These are phyloP conservation scores for Cylindrodendrum hubeiense DNA, from an alignment of 2,329 filamentous ascomycete species.

Conservation along the genomic window DNA sequence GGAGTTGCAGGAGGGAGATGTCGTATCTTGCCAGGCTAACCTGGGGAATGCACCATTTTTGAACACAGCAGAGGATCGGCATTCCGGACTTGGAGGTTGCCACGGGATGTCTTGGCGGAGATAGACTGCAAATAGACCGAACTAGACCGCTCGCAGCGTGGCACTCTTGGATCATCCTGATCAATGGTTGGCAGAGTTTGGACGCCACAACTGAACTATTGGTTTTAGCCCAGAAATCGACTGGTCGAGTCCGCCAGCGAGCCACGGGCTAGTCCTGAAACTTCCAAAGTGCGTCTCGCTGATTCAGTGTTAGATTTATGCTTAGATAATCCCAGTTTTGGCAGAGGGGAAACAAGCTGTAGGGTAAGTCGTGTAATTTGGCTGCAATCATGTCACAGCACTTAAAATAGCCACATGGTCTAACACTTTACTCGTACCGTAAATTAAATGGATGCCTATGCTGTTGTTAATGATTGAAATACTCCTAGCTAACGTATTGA, in stretches of 20 bases:
- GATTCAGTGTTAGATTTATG: background rate
- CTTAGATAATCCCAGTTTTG: background rate
- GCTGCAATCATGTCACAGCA: too few species aligned
- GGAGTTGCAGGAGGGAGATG: background rate
- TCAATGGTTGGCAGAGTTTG: background rate
- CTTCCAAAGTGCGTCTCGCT: background rate
- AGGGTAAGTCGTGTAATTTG: background rate
- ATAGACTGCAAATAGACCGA: background rate
- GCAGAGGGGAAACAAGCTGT: background rate
- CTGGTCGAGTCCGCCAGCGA: background rate
- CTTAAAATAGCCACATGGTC: too few species aligned
- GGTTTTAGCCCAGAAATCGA: background rate
- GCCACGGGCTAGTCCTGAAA: background rate
- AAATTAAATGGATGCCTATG: too few species aligned
- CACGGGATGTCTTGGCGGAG: background rate
- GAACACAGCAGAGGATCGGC: background rate
- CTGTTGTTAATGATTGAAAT: too few species aligned
- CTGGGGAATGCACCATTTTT: background rate
- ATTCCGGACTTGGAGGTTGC: background rate
- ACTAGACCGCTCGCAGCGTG: background rate
- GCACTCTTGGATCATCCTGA: background rate
- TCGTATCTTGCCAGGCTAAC: background rate
- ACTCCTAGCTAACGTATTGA: too few species aligned
- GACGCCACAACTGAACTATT: conserved; percentile 1
- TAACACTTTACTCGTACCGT: too few species aligned